A percentile compares a stretch with the other conserved stretches of the same genome.
phyloP scores from a whole-genome alignment of 2,329 filamentous ascomycete species.

The Pseudocercospora cruenta region DNA sequence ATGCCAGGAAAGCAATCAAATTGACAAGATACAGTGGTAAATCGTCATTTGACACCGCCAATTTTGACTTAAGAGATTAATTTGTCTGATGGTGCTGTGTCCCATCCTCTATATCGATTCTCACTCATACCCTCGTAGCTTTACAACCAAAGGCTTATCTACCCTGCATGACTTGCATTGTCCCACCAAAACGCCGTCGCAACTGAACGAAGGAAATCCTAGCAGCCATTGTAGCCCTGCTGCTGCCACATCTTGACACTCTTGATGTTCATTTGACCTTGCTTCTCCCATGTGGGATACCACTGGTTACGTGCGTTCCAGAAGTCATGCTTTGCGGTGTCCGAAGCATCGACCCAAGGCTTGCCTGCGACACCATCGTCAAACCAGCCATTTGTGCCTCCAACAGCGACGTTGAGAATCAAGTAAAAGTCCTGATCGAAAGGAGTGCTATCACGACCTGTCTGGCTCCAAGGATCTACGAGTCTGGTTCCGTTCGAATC shows the following conservation, averaged over 20 bases:
- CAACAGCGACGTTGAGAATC: constrained; percentile 46
- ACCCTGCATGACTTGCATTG: not conserved
- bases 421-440: constrained; percentile 49
- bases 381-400: constrained; percentile 69
- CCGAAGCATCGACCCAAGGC: constrained; percentile 74
- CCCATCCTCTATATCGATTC: not conserved
- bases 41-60: not conserved
- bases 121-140: constrained; percentile 14
- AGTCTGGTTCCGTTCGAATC: constrained; percentile 43
- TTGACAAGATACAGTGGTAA: not conserved
- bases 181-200: constrained; percentile 12
- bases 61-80: not conserved
- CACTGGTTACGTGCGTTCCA: constrained; percentile 59
- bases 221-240: constrained; percentile 52
- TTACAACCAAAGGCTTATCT: constrained; percentile 6
- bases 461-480: constrained; percentile 43
- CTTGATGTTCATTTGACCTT: constrained; percentile 46
- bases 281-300: constrained; percentile 43
- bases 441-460: constrained; percentile 42
- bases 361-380: constrained; percentile 71
- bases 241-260: constrained; percentile 54
- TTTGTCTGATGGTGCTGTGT: not conserved
- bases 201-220: constrained; percentile 13
- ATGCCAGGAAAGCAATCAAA: not conserved
- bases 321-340: constrained; percentile 73